Conservation (phyloP, 2,329 filamentous ascomycete species). For the Sporothrix humicola region DNA sequence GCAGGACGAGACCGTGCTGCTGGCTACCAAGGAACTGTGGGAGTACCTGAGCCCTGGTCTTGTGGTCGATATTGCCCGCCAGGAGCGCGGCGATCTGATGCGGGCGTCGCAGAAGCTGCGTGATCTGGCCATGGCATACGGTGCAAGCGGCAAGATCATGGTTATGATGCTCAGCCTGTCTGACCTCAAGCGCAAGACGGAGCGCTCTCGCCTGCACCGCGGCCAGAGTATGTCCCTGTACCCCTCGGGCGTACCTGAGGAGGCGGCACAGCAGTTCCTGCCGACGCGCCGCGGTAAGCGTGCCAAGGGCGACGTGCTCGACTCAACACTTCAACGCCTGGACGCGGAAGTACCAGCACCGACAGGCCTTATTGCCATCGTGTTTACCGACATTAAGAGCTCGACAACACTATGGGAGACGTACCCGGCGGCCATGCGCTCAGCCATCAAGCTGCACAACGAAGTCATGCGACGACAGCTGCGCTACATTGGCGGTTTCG, state of each 20-base stretch:
- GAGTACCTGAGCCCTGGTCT: conserved; percentile 89
- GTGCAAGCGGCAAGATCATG: conserved; percentile 94
- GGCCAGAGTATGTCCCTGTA: conserved; percentile 87
- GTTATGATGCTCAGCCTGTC: conserved; percentile 97
- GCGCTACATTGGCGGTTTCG: conserved; percentile 91
- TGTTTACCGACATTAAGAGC: conserved; percentile 99
- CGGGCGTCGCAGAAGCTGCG: conserved; percentile 90
- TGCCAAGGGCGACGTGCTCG: conserved; percentile 69
- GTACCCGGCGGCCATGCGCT: conserved; percentile 92
- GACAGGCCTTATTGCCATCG: conserved; percentile 86
- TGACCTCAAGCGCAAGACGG: conserved; percentile 81
- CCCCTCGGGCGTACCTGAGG: conserved; percentile 74
- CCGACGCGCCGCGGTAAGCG: conserved; percentile 69
- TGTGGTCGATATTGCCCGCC: conserved; percentile 87
- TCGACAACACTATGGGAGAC: conserved; percentile 96
- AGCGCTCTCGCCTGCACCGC: conserved; percentile 73
- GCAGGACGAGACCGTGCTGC: conserved; percentile 88
- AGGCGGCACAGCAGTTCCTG: conserved; percentile 63
- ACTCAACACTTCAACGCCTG: conserved; percentile 84
- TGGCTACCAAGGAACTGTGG: conserved; percentile 94
- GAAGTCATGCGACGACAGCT: conserved; percentile 94
- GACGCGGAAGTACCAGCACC: conserved; percentile 91
- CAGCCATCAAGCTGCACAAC: conserved; percentile 96
- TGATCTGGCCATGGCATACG: conserved; percentile 94
- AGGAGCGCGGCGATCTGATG: conserved; percentile 90